phyloP scores from a whole-genome alignment of 352 stramenopile species.

The Globisporangium carolinianum region DNA sequence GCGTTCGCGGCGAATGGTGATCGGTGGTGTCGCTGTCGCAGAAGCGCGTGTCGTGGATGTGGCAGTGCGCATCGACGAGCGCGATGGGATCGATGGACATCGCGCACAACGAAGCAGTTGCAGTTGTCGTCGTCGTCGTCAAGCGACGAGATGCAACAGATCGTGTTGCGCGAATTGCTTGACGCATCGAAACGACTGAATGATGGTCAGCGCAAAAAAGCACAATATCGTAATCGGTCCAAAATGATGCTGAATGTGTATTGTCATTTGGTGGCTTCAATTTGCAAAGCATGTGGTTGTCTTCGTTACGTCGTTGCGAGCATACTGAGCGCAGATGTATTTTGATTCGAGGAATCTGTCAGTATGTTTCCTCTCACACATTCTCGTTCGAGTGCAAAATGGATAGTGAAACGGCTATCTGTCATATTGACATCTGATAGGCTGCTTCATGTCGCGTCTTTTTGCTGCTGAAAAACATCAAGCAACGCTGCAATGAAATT shows the following conservation, averaged over 20 bases:
- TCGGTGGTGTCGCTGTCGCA: neutral
- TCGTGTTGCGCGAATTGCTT: too few species aligned
- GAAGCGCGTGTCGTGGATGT: slow-evolving; percentile 56
- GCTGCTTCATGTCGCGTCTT: neutral
- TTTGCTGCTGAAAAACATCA: neutral
- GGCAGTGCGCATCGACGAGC: slow-evolving; percentile 61
- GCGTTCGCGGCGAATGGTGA: too few species aligned
- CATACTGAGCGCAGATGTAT: neutral
- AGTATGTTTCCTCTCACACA: neutral
- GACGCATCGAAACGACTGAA: too few species aligned
- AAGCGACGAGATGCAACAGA: neutral
- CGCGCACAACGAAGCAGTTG: neutral
- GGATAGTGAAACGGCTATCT: too few species aligned
- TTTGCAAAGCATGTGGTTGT: too few species aligned
- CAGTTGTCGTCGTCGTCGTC: neutral
- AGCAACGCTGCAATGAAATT: neutral
- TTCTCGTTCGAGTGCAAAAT: neutral
- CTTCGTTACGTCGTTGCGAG: too few species aligned
- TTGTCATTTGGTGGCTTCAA: too few species aligned
- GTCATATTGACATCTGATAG: neutral
- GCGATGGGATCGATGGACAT: slow-evolving; percentile 10
- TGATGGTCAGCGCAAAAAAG: too few species aligned
- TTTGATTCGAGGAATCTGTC: neutral
- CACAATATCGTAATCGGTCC: too few species aligned
- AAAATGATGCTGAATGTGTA: too few species aligned